Evolutionary conservation across 495 filamentous ascomycete species (phyloP), one percentile per base, ranked within the genome.

Genomic region (Choiromyces venosus): DNA sequence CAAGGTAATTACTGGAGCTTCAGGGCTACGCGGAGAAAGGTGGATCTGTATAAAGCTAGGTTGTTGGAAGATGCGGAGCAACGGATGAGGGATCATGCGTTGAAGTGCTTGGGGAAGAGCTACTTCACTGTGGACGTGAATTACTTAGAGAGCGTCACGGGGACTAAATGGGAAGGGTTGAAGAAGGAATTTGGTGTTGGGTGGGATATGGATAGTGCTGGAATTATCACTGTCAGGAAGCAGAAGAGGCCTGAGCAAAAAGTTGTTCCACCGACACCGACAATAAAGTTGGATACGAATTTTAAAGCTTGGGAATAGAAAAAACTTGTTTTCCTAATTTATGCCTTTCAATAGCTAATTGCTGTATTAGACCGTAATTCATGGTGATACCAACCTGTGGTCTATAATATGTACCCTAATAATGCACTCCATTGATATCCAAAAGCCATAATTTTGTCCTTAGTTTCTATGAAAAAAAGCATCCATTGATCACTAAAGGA

Each of bases 1-100:
- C 88, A 90, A 76, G 93, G 93, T 70, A 91, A 97, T 79, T 98
- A 93, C 86, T 85, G 91, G 42, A 79, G 86, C 9, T 98, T 95
- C 81, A 91, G 91, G 86, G 86, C 87, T 71, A 83, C 91, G 61
- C 89, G 87, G 83, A 86, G 85, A 68, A 86, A 84, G 71, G 91
- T 95, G 44, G 92, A 96, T 83, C 90, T 90, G 18, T 89, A 93
- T 81, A 86, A 90, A 79, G 88, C 87, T 7, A 86, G 88, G 65
- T 81, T 99, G 42, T 90, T 97, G 86, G 91, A 93, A 77, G 92
- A 87, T 84, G 91, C 92, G 8, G 91, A 92, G 73, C 87, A 88
- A 35, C 83, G 86, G 68, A 85, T 97, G 77, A 86, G 89, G 75
- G 85, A 84, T 76, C 89, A 91, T 73, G 88, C 93, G 71, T 84